Base-by-base conservation (phyloP, 768 basidiomycete species). In the Cystobasidium ongulense region DNA sequence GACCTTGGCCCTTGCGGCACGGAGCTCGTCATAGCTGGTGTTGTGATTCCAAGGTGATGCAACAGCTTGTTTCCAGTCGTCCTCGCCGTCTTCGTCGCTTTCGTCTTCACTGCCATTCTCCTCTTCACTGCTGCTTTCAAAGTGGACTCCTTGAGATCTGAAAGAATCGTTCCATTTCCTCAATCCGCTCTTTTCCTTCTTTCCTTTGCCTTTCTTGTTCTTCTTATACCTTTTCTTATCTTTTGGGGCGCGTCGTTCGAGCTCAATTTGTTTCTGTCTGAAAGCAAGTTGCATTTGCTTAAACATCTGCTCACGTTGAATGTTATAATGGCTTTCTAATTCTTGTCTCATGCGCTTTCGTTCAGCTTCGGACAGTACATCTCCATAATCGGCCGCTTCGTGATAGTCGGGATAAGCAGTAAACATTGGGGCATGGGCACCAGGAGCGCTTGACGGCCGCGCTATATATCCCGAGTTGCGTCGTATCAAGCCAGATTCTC, bases 211-310 rank as follows among this genome's bases (percentile, higher is more conserved):
- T 21, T 21, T 50, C n/a, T 50, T 50, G 4, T 11, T 17, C n/a
- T 21, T 50, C 46, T 50, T 50, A 11, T 50, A 17, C 46, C n/a
- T 50, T 50, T 50, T 50, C 21, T 21, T 21, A 50, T 50, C 46
- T 21, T 50, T 50, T 3, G 46, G 46, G n/a, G 46, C 46, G 15
- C 46, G 7, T 50, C 21, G 25, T 35, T 67, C 65, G 7, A 67
- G 11, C 31, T 52, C 39, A 15, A 25, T 3, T 43, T 53, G 65
- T 15, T 53, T 36, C 17, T 67, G 31, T 17, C 39, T 23, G 23
- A 67, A 67, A 7, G 7, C 50, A n/a, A 67, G 23, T 29, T 67
- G 65, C 31, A 67, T 39, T 10, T 53, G n/a, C 65, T 67, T 67
- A n/a, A 41, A 53, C 65, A 67, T 67, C 36, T 67, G 41, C 8